Conservation (phyloP, 1,284 basidiomycete species). For the Irpex sp. region DNA sequence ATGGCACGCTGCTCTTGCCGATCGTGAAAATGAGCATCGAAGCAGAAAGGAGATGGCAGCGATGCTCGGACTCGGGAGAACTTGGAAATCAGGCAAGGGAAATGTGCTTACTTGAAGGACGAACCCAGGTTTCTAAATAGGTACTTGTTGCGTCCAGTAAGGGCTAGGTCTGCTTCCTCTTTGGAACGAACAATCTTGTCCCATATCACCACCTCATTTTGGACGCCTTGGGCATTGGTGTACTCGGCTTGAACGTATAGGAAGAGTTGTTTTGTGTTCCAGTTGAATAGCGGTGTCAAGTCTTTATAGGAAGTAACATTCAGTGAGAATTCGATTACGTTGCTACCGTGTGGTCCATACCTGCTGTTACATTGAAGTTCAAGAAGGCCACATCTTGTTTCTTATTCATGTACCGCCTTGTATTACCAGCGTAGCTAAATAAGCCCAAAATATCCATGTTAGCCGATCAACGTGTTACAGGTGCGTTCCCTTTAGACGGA, state of each 20-base stretch:
- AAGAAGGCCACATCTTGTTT: constrained; percentile 74
- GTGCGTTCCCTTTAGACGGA: neutral
- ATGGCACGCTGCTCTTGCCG: neutral
- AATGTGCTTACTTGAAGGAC: constrained; percentile 66
- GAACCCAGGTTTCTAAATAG: constrained; percentile 74
- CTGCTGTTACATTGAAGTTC: constrained; percentile 75
- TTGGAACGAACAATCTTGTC: constrained; percentile 82
- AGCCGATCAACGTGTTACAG: neutral
- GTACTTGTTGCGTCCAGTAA: constrained; percentile 79
- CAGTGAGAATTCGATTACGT: constrained; percentile 8
- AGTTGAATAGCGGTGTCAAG: constrained; percentile 79
- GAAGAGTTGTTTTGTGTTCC: constrained; percentile 95
- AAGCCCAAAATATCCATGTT: neutral
- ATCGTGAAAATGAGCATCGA: neutral
- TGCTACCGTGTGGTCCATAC: constrained; percentile 36
- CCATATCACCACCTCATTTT: constrained; percentile 89
- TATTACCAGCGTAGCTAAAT: constrained; percentile 49
- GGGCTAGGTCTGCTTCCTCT: constrained; percentile 68
- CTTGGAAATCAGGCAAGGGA: neutral
- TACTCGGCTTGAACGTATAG: constrained; percentile 82
- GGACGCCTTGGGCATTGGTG: constrained; percentile 64
- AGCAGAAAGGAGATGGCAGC: neutral
- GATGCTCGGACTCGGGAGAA: neutral
- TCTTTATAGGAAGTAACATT: constrained; percentile 40
- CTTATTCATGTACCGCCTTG: constrained; percentile 49